Evolutionary conservation across 306 rosid species (phyloP).

Genomic region (Vachellia collinsii): DNA sequence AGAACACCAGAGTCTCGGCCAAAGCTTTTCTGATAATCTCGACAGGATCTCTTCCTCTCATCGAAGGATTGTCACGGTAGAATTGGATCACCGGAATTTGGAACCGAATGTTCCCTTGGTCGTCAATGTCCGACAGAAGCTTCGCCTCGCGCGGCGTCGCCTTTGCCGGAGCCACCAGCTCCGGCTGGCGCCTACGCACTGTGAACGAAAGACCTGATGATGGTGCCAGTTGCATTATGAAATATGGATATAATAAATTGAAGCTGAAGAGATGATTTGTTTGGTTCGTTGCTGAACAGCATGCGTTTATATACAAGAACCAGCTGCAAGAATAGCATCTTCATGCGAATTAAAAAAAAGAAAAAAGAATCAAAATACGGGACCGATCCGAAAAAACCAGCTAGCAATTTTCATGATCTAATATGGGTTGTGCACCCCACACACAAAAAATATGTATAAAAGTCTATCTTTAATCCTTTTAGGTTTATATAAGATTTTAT

Average conservation of each 20-base stretch:
- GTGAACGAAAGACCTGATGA: background rate
- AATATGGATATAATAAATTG: background rate
- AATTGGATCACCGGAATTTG: slow-evolving; percentile 7
- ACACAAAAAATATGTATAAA: too few species aligned
- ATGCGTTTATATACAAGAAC: background rate
- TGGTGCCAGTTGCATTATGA: background rate
- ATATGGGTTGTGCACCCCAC: too few species aligned
- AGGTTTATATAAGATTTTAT: too few species aligned
- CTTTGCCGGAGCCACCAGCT: background rate
- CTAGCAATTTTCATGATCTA: too few species aligned
- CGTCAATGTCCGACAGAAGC: background rate
- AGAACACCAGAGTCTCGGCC: background rate
- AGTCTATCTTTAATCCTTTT: too few species aligned
- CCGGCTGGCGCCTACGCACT: background rate
- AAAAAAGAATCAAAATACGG: too few species aligned
- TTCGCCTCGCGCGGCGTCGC: background rate
- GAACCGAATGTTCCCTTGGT: background rate
- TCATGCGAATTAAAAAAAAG: too few species aligned
- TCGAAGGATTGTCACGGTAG: background rate
- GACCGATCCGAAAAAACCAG: too few species aligned
- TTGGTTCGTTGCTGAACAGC: background rate
- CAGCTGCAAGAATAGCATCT: too few species aligned
- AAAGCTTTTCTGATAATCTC: background rate
- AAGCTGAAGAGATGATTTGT: background rate
- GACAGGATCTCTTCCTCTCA: background rate